Evolutionary conservation across 305 asterid genomes (phyloP), one percentile per base, ranked within the genome.

Genomic region (Fraxinus ornus): DNA sequence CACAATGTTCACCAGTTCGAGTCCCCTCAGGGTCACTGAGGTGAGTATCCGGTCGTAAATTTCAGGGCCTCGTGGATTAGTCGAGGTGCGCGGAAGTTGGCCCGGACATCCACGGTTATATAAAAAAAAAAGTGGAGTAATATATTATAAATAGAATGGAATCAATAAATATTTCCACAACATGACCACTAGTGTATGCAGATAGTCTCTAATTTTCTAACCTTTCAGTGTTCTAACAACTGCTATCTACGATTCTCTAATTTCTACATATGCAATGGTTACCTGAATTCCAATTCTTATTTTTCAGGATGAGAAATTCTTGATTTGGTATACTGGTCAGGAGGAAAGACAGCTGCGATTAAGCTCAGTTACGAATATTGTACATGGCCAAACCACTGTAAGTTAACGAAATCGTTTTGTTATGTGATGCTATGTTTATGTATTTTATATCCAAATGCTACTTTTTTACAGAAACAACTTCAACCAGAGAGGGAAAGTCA

Each of bases 321-420:
- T 87, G 88, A 79, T 87, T 72, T 87, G 90, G 92, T 87, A 82
- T 72, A 84, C 88, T n/a, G 90, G 90, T 76, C 82, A 85, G 86
- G 86, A 85, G 83, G 91, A 89, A 86, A 84, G 84, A 66, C 88
- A 78, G 76, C 17, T 87, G 79, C 84, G 85, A 78, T 71, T 87
- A 77, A 84, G 89, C 74, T 85, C 89, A 24, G 85, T 87, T 21
- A 81, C 82, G 1, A 79, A 84, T 78, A 81, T 89, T 33, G 77
- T 83, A n/a, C 87, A 80, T 35, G 92, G 89, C 62, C 88, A 82
- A 84, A 78, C 76, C 26, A 64, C 64, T 55, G 92, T 89, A 79
- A 87, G 88, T 78, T 60, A 49, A 76, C 8, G 70, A 47, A 78
- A 55, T 74, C 37, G 5, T 41, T 75, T 33, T 41, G 3, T 30